These are phyloP conservation scores for Ganoderma sinense DNA, from an alignment of 1,284 basidiomycete genomes.

Conservation along the genomic window DNA sequence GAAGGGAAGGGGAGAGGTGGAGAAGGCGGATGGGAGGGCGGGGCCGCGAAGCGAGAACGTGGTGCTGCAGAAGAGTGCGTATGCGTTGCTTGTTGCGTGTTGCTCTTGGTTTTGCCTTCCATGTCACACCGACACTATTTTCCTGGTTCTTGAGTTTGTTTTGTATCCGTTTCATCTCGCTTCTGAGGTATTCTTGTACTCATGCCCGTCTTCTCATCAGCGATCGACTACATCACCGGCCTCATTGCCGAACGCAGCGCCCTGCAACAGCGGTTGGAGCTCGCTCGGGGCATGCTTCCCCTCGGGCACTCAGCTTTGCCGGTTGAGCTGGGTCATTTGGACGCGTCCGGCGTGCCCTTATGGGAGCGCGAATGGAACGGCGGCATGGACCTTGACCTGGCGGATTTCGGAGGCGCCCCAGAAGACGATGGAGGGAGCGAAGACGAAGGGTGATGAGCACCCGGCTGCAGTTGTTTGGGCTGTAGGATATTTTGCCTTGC, in stretches of 20 bases:
- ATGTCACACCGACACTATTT: no score
- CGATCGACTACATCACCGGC: conserved; percentile 83
- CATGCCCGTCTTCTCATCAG: conserved; percentile 45
- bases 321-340: conserved; percentile 42
- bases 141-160: not conserved
- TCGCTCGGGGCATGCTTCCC: conserved; percentile 62
- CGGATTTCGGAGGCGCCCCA: conserved; percentile 57
- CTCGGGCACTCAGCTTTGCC: conserved; percentile 60
- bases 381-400: conserved; percentile 54
- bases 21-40: conserved; percentile 79
- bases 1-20: conserved; percentile 50
- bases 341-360: conserved; percentile 46
- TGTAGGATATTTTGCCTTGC: not conserved
- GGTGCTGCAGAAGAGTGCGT: conserved; percentile 83
- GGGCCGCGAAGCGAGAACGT: conserved; percentile 88
- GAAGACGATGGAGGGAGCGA: conserved; percentile 36
- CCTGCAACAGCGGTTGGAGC: conserved; percentile 64
- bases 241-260: conserved; percentile 64
- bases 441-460: conserved; percentile 26
- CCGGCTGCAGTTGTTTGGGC: not conserved
- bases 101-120: conserved; percentile 4
- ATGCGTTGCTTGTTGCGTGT: not conserved
- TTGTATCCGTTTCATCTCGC: not conserved
- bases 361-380: conserved; percentile 86
- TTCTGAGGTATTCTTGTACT: not conserved